A percentile compares a stretch with the other conserved stretches of the same genome.
These are phyloP conservation scores for Aeschynomene evenia DNA, from an alignment of 306 rosid genomes.

Conservation along the genomic window DNA sequence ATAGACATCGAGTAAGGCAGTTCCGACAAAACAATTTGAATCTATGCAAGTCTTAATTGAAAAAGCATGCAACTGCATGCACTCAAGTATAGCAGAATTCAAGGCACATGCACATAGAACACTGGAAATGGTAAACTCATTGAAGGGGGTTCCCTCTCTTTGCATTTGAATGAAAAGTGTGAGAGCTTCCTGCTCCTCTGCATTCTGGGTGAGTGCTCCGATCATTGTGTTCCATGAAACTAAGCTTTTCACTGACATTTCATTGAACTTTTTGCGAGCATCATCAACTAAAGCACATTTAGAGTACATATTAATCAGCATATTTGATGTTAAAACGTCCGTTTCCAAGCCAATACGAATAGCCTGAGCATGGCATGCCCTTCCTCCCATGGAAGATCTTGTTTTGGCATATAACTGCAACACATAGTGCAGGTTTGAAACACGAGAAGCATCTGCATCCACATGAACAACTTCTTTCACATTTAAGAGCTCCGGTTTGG, in stretches of 20 bases:
- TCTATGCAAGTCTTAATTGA: constrained; percentile 63
- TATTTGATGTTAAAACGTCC: constrained; percentile 62
- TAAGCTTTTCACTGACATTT: constrained; percentile 70
- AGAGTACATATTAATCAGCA: constrained; percentile 72
- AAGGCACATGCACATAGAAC: constrained; percentile 74
- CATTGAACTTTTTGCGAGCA: constrained; percentile 59
- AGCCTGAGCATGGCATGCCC: constrained; percentile 63
- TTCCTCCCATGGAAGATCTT: constrained; percentile 49
- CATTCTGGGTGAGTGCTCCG: constrained; percentile 61
- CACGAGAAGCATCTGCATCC: constrained; percentile 25
- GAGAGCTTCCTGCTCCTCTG: constrained; percentile 61
- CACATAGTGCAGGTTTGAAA: constrained; percentile 48
- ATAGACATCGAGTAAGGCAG: constrained; percentile 76
- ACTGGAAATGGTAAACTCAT: constrained; percentile 84
- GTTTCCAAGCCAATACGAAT: constrained; percentile 52
- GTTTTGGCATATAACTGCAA: constrained; percentile 60
- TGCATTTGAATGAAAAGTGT: constrained; percentile 57
- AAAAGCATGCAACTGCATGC: constrained; percentile 74
- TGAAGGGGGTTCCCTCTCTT: constrained; percentile 60
- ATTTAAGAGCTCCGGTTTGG: constrained; percentile 17
- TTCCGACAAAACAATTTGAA: constrained; percentile 77
- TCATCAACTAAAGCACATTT: constrained; percentile 54
- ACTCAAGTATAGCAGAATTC: constrained; percentile 53
- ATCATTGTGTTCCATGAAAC: constrained; percentile 88
- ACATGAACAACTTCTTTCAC: constrained; percentile 28